Conservation (phyloP, 768 basidiomycete genomes). For the Terana coerulea region DNA sequence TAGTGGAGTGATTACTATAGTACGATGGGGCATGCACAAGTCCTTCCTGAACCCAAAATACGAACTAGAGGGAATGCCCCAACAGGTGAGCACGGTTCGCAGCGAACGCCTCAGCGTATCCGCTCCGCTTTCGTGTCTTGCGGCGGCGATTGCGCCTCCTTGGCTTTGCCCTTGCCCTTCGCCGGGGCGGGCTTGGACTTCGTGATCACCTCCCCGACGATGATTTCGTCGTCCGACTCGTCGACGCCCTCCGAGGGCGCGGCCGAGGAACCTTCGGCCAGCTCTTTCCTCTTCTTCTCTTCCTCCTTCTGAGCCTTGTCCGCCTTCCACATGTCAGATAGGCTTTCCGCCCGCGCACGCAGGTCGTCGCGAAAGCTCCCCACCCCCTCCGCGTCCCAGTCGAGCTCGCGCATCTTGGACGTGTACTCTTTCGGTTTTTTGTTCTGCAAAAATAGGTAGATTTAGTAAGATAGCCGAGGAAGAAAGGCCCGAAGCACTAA, state of each 20-base stretch:
- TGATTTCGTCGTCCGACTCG: conserved; percentile 38
- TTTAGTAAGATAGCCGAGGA: conserved; percentile 13
- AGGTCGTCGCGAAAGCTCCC: conserved; percentile 45
- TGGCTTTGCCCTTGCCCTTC: conserved; percentile 5
- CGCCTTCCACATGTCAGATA: conserved; percentile 40
- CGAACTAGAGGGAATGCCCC: not conserved
- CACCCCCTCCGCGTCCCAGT: conserved; percentile 53
- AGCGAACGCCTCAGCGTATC: conserved; percentile 1
- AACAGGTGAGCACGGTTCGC: no score
- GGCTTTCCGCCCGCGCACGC: conserved; percentile 33
- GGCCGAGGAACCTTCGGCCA: not conserved
- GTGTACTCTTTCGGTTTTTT: conserved; percentile 30
- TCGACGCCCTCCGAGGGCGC: conserved; percentile 10
- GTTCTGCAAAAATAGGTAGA: conserved; percentile 16
- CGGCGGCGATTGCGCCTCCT: not conserved
- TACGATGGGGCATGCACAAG: not conserved
- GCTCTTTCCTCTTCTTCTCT: conserved; percentile 9
- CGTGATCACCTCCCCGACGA: conserved; percentile 29
- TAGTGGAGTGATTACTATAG: not conserved
- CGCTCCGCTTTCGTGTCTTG: conserved; percentile 4
- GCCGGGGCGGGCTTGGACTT: not conserved
- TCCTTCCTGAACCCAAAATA: not conserved
- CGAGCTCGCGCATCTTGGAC: conserved; percentile 33
- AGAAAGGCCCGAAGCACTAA: conserved; percentile 24
- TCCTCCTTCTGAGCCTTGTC: conserved; percentile 48